Evolutionary conservation across 306 rosid species (phyloP).

Genomic region (Vigna nakashimae): DNA sequence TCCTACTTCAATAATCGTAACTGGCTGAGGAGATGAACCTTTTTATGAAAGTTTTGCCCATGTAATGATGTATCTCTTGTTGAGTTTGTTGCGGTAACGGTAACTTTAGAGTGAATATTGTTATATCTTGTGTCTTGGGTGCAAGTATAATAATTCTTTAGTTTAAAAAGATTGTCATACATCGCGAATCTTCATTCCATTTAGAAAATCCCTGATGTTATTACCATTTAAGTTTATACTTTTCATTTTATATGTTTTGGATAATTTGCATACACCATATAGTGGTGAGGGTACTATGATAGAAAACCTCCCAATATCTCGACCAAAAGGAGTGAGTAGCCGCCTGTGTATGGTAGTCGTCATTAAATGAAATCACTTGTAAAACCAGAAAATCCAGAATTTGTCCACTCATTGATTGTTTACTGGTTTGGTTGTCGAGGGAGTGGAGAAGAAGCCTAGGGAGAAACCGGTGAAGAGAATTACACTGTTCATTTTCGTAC

Average conservation of each 20-base stretch:
- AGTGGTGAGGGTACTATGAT: not conserved
- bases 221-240: not conserved
- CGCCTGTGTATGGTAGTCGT: no score
- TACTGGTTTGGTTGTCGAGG: no score
- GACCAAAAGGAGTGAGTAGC: not conserved
- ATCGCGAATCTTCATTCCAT: no score
- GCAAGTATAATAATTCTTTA: constrained; percentile 12
- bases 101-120: not conserved
- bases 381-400: not conserved
- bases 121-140: not conserved
- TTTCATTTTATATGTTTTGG: not conserved
- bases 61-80: constrained; percentile 17
- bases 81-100: constrained; percentile 10
- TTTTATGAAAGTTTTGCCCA: not conserved
- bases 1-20: constrained; percentile 7
- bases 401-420: no score
- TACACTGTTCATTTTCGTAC: no score
- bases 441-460: no score
- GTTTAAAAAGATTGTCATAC: not conserved
- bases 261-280: not conserved
- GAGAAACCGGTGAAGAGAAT: no score
- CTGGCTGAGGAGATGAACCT: constrained; percentile 15
- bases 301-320: not conserved
- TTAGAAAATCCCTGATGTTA: not conserved
- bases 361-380: not conserved